phyloP scores from a whole-genome alignment of 148 eudicot genomes.

The Cornus suecica region DNA sequence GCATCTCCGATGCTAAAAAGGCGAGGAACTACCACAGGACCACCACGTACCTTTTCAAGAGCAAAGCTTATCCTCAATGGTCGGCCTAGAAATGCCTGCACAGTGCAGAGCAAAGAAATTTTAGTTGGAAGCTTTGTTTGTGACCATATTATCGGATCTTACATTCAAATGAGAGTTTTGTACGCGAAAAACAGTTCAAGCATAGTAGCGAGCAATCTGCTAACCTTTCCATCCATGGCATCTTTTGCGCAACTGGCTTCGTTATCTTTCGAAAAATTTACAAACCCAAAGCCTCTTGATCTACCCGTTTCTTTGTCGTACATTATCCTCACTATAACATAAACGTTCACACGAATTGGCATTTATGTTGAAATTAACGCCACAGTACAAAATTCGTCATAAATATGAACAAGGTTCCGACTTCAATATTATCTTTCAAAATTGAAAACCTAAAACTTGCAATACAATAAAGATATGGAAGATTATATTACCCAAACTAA shows the following conservation, averaged over 20 bases:
- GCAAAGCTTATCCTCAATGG: constrained; percentile 74
- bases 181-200: not conserved
- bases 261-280: constrained; percentile 55
- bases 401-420: not conserved
- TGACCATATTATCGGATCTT: not conserved
- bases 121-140: not conserved
- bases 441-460: not conserved
- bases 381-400: not conserved
- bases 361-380: not conserved
- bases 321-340: constrained; percentile 61
- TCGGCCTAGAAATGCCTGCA: constrained; percentile 67
- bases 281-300: constrained; percentile 93
- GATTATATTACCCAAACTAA: too few relatives aligned
- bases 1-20: constrained; percentile 32
- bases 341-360: constrained; percentile 8
- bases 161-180: not conserved
- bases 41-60: constrained; percentile 67
- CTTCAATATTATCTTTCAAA: not conserved
- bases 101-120: not conserved
- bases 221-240: constrained; percentile 89
- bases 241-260: constrained; percentile 68
- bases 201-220: not conserved
- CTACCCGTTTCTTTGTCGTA: constrained; percentile 75
- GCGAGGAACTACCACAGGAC: constrained; percentile 71
- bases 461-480: not conserved